Evolutionary conservation across 805 yeast genomes (phyloP).

Genomic region (Nakazawaea wyomingensis): DNA sequence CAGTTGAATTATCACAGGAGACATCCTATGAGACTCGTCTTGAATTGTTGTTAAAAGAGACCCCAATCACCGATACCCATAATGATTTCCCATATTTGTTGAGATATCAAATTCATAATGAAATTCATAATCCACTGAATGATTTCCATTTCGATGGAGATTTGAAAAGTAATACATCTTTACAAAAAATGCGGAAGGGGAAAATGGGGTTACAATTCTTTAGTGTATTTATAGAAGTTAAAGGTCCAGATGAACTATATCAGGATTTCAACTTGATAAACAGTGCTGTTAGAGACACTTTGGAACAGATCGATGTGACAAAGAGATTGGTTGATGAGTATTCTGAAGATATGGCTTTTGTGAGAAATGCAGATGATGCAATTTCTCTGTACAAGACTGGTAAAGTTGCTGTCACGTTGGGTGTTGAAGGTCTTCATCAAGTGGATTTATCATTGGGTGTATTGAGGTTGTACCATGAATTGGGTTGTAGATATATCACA

Average conservation of each 20-base stretch:
- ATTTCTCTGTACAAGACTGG: constrained; percentile 25
- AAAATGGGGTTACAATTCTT: constrained; percentile 46
- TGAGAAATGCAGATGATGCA: constrained; percentile 37
- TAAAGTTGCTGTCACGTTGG: constrained; percentile 43
- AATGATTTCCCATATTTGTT: constrained; percentile 49
- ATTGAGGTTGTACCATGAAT: constrained; percentile 40
- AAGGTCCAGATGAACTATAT: constrained; percentile 31
- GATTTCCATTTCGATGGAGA: constrained; percentile 35
- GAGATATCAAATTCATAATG: constrained; percentile 40
- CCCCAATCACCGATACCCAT: constrained; percentile 42
- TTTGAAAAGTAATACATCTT: constrained; percentile 40
- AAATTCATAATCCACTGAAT: constrained; percentile 27
- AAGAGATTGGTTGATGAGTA: constrained; percentile 39
- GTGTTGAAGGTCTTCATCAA: constrained; percentile 53
- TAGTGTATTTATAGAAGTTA: constrained; percentile 41
- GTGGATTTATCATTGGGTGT: constrained; percentile 44
- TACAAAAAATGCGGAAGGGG: constrained; percentile 37
- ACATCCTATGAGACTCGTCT: constrained; percentile 8
- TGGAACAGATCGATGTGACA: constrained; percentile 49
- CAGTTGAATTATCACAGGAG: constrained; percentile 2
- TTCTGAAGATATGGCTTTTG: constrained; percentile 34
- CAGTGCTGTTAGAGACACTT: constrained; percentile 43
- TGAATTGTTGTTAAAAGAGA: constrained; percentile 1
- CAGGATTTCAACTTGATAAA: constrained; percentile 40
- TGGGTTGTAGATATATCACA: constrained; percentile 51